These are phyloP conservation scores for Orbilia oligospora DNA, from an alignment of 2,329 filamentous ascomycete genomes.

Conservation along the genomic window DNA sequence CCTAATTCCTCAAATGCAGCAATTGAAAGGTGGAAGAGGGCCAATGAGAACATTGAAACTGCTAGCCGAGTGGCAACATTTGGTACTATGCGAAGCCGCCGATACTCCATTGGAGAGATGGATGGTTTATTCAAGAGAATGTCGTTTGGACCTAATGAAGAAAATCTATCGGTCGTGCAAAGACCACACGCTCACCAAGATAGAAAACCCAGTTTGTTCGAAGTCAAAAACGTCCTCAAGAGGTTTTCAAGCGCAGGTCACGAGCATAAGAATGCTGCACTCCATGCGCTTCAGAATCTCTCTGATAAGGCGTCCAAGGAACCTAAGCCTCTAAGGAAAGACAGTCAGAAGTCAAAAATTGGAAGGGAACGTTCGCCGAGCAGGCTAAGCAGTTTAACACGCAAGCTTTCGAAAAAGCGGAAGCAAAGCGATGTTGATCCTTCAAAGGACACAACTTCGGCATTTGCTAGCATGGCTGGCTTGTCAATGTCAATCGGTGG, in stretches of 20 bases:
- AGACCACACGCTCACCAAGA: slow-evolving; percentile 39
- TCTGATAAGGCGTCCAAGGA: slow-evolving; percentile 56
- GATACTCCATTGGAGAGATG: slow-evolving; percentile 63
- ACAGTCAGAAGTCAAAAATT: slow-evolving; percentile 52
- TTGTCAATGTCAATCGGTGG: slow-evolving; percentile 56
- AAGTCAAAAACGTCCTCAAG: slow-evolving; percentile 58
- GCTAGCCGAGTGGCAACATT: slow-evolving; percentile 66
- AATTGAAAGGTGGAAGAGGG: slow-evolving; percentile 69
- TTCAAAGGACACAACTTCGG: slow-evolving; percentile 50
- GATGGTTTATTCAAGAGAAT: slow-evolving; percentile 63
- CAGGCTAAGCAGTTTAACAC: slow-evolving; percentile 49
- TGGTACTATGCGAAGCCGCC: slow-evolving; percentile 63
- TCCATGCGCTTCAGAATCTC: slow-evolving; percentile 51
- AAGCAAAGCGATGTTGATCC: slow-evolving; percentile 51
- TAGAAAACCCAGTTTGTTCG: slow-evolving; percentile 58
- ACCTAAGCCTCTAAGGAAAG: slow-evolving; percentile 47
- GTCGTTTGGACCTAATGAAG: slow-evolving; percentile 63
- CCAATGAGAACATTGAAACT: slow-evolving; percentile 70
- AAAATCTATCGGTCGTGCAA: slow-evolving; percentile 55
- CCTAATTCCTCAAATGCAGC: slow-evolving; percentile 70
- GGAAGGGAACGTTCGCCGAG: slow-evolving; percentile 53
- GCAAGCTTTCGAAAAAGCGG: slow-evolving; percentile 57
- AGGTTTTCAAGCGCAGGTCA: slow-evolving; percentile 58
- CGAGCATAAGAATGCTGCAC: slow-evolving; percentile 52
- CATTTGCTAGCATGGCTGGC: slow-evolving; percentile 53